A percentile compares a stretch with the other conserved stretches of the same genome.
These are phyloP conservation scores for Powellomyces hirtus DNA, from an alignment of 192 early-diverging fungal genomes.

Conservation along the genomic window DNA sequence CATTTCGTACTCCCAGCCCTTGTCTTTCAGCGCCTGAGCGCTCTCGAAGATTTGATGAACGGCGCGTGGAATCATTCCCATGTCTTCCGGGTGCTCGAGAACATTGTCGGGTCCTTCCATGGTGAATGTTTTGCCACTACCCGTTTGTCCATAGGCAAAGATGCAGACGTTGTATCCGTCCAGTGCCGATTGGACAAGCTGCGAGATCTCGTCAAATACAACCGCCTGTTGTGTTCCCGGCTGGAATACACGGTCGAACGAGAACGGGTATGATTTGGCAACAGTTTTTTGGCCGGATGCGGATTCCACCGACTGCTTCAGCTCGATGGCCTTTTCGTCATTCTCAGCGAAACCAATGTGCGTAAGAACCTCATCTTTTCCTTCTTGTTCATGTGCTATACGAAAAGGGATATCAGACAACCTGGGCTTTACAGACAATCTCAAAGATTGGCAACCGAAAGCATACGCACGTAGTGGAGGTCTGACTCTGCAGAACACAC, in stretches of 20 bases:
- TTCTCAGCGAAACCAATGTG: constrained; percentile 57
- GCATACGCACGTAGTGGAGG: constrained; percentile 54
- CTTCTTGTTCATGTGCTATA: constrained; percentile 29
- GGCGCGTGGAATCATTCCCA: constrained; percentile 94
- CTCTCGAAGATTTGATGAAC: constrained; percentile 85
- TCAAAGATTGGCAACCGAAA: neutral
- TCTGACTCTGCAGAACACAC: constrained; percentile 93
- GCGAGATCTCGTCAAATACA: constrained; percentile 95
- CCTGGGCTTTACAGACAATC: neutral
- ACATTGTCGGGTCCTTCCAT: constrained; percentile 51
- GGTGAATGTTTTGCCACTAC: constrained; percentile 73
- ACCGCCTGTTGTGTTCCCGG: constrained; percentile 63
- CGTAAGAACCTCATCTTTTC: constrained; percentile 16
- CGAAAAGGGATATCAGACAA: neutral
- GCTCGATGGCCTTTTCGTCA: constrained; percentile 72
- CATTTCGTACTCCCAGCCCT: constrained; percentile 88
- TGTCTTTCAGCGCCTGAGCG: constrained; percentile 64
- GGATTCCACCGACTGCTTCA: constrained; percentile 53
- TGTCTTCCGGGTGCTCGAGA: constrained; percentile 21
- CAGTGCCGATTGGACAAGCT: constrained; percentile 90
- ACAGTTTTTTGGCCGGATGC: constrained; percentile 52
- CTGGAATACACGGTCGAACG: constrained; percentile 85
- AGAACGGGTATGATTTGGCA: constrained; percentile 68
- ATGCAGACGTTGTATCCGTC: constrained; percentile 98
- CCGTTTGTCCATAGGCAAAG: constrained; percentile 98